Evolutionary conservation across 345 rosid genomes (phyloP).

Genomic region (Populus alba): DNA sequence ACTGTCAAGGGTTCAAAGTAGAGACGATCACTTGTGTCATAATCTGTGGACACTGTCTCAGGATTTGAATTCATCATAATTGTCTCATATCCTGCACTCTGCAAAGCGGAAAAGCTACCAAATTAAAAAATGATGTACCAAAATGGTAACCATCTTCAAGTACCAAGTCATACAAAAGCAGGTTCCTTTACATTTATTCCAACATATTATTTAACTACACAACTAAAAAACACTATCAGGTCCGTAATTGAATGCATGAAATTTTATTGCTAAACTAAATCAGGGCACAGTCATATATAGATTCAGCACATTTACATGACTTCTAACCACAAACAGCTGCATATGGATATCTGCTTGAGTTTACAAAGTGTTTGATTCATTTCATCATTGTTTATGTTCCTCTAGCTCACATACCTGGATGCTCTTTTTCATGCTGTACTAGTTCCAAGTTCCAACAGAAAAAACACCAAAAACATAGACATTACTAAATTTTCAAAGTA

Average conservation of each 20-base stretch:
- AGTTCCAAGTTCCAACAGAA: background rate
- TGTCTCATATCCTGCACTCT: conserved; percentile 96
- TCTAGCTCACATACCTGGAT: background rate
- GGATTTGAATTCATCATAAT: conserved; percentile 99
- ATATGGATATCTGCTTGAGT: background rate
- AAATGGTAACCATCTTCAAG: background rate
- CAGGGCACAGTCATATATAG: background rate
- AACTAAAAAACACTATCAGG: background rate
- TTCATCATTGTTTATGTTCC: background rate
- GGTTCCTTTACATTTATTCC: background rate
- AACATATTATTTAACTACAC: background rate
- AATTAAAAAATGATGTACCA: background rate
- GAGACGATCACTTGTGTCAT: conserved; percentile 94
- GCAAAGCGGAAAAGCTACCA: conserved; percentile 21
- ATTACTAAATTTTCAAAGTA: conserved; percentile 2
- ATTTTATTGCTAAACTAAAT: background rate
- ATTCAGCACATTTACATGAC: conserved; percentile 5
- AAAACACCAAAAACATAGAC: background rate
- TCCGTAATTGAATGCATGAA: background rate
- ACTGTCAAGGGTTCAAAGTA: conserved; percentile 90
- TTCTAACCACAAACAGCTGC: background rate
- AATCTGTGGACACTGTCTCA: conserved; percentile 93
- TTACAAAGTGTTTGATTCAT: background rate
- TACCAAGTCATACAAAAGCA: background rate
- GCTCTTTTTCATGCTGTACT: background rate